Percentiles rank a stretch among this genome's conserved stretches.
These are phyloP conservation scores for Ophiocordyceps camponoti-floridani DNA, from an alignment of 2,329 filamentous ascomycete species.

Conservation along the genomic window DNA sequence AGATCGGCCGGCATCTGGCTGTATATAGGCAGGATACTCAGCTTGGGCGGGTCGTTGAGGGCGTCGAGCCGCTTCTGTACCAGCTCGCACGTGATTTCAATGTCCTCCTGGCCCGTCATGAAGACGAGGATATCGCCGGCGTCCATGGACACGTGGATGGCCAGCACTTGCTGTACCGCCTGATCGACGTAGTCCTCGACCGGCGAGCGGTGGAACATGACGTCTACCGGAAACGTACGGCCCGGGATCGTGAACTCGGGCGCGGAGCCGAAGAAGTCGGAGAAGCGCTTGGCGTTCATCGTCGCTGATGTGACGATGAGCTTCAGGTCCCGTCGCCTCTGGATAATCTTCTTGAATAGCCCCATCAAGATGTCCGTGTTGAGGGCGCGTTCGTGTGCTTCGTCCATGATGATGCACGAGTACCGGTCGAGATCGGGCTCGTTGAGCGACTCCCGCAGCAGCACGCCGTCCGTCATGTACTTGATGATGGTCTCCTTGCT, in stretches of 20 bases:
- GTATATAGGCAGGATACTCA: conserved; percentile 88
- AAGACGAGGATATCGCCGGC: conserved; percentile 91
- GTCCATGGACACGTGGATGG: conserved; percentile 92
- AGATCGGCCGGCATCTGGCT: conserved; percentile 84
- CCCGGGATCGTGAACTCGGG: conserved; percentile 96
- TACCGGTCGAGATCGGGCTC: conserved; percentile 82
- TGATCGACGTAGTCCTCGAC: conserved; percentile 92
- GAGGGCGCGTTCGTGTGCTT: conserved; percentile 94
- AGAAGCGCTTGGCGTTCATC: conserved; percentile 93
- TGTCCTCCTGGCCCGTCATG: conserved; percentile 93
- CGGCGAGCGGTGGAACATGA: conserved; percentile 87
- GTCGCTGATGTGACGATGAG: conserved; percentile 95
- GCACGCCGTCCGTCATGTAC: conserved; percentile 99
- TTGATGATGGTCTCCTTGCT: conserved; percentile 83
- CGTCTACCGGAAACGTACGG: conserved; percentile 85
- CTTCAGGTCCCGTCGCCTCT: conserved; percentile 72
- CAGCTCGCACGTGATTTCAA: conserved; percentile 87
- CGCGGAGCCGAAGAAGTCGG: conserved; percentile 84
- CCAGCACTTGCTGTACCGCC: conserved; percentile 91
- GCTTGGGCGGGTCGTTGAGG: conserved; percentile 73
- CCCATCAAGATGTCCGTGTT: conserved; percentile 91
- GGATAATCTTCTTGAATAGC: conserved; percentile 80
- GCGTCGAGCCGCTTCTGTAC: conserved; percentile 93
- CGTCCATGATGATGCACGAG: conserved; percentile 94
- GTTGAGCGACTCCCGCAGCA: conserved; percentile 84